Percentiles rank a stretch among this genome's conserved stretches.
phyloP scores from a whole-genome alignment of 768 basidiomycete species.

The Suillus lakei region DNA sequence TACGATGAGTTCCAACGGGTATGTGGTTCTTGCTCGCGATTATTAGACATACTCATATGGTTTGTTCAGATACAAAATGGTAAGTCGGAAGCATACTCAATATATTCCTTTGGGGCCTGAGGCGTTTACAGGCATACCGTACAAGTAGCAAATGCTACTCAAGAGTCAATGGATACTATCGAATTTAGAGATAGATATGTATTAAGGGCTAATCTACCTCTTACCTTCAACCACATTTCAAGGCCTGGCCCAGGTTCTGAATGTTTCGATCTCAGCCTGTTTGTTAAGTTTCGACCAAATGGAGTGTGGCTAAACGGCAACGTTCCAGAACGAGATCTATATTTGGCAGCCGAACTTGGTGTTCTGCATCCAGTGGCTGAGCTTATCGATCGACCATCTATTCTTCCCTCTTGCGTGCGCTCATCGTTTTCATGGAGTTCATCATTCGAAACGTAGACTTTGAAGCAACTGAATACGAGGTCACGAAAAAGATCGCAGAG shows the following conservation, averaged over 20 bases:
- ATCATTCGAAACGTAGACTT: conserved; percentile 36
- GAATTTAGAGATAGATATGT: not conserved
- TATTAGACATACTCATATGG: not conserved
- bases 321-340: not conserved
- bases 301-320: not conserved
- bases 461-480: conserved; percentile 54
- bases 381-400: conserved; percentile 6
- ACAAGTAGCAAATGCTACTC: conserved; percentile 24
- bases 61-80: conserved; percentile 51
- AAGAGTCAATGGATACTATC: not conserved
- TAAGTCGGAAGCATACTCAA: conserved; percentile 17
- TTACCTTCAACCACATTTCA: not conserved
- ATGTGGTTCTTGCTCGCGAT: conserved; percentile 28
- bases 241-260: not conserved
- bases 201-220: not conserved
- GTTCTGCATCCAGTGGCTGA: not conserved
- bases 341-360: not conserved
- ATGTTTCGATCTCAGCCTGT: not conserved
- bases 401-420: not conserved
- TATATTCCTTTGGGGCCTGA: not conserved
- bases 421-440: conserved; percentile 41
- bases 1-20: conserved; percentile 97
- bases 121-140: conserved; percentile 32
- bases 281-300: not conserved
- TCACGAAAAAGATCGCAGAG: conserved; percentile 57